phyloP scores from a whole-genome alignment of 441 rosid genomes.

The Sinapis alba region DNA sequence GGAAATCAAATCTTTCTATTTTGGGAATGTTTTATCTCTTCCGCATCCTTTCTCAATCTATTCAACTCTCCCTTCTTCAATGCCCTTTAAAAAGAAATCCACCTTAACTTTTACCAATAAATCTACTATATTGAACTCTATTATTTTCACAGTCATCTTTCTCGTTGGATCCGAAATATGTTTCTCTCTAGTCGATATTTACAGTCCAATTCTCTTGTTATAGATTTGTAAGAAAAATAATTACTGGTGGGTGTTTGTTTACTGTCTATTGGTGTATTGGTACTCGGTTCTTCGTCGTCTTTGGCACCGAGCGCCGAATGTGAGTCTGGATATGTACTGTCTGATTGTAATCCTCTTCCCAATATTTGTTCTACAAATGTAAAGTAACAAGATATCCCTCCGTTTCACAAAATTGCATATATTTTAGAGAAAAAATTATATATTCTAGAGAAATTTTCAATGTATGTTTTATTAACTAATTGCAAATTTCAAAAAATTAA shows the following conservation, averaged over 20 bases:
- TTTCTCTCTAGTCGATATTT: conserved; percentile 16
- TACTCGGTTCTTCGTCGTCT: conserved; percentile 32
- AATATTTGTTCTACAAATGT: not conserved
- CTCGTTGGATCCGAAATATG: conserved; percentile 31
- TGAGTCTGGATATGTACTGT: conserved; percentile 1
- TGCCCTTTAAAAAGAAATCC: not conserved
- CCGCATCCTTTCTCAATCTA: conserved; percentile 34
- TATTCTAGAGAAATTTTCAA: too few species aligned
- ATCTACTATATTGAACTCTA: not conserved
- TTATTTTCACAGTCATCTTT: conserved; percentile 1
- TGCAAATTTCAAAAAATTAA: too few species aligned
- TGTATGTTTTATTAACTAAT: too few species aligned
- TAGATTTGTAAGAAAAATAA: conserved; percentile 1
- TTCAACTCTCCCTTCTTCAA: conserved; percentile 34
- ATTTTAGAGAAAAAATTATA: too few species aligned
- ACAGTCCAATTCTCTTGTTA: not conserved
- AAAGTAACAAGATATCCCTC: too few species aligned
- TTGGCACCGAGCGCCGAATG: conserved; percentile 13
- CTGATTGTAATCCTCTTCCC: conserved; percentile 14
- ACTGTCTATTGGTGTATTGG: conserved; percentile 36
- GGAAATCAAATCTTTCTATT: conserved; percentile 20
- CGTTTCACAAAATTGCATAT: too few species aligned
- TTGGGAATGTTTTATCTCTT: conserved; percentile 34
- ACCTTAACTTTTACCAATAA: not conserved
- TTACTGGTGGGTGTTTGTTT: conserved; percentile 14